phyloP scores from a whole-genome alignment of 148 eudicot genomes.

The Camellia sinensis region DNA sequence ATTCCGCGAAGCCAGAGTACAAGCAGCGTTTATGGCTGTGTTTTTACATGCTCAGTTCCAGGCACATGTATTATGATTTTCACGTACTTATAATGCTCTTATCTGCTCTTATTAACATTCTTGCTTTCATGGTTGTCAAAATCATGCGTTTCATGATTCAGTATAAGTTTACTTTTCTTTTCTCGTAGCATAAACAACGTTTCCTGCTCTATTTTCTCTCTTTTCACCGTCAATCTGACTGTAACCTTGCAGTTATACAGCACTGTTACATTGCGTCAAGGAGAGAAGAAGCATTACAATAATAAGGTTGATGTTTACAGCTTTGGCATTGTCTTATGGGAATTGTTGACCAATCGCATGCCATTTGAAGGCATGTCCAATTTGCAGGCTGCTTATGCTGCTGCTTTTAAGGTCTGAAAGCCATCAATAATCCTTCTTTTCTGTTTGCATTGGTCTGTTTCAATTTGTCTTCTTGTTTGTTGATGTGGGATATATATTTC shows the following conservation, averaged over 20 bases:
- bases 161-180: slow-evolving; percentile 1
- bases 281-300: slow-evolving; percentile 97
- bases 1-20: neutral
- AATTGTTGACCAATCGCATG: slow-evolving; percentile 80
- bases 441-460: slow-evolving; percentile 11
- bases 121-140: neutral
- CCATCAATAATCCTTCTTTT: neutral
- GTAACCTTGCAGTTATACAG: slow-evolving; percentile 68
- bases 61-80: no score
- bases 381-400: slow-evolving; percentile 96
- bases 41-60: no score
- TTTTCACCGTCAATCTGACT: slow-evolving; percentile 20
- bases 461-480: neutral
- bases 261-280: slow-evolving; percentile 91
- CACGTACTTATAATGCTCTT: no score
- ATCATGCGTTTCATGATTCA: no score
- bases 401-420: slow-evolving; percentile 76
- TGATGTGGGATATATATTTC: neutral
- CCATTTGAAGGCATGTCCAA: slow-evolving; percentile 96
- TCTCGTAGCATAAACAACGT: neutral
- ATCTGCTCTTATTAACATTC: neutral
- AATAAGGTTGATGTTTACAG: slow-evolving; percentile 97
- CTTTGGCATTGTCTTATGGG: slow-evolving; percentile 96
- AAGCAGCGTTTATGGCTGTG: neutral
- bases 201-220: neutral